phyloP scores from a whole-genome alignment of 805 yeast species.

The Lachancea mirantina region DNA sequence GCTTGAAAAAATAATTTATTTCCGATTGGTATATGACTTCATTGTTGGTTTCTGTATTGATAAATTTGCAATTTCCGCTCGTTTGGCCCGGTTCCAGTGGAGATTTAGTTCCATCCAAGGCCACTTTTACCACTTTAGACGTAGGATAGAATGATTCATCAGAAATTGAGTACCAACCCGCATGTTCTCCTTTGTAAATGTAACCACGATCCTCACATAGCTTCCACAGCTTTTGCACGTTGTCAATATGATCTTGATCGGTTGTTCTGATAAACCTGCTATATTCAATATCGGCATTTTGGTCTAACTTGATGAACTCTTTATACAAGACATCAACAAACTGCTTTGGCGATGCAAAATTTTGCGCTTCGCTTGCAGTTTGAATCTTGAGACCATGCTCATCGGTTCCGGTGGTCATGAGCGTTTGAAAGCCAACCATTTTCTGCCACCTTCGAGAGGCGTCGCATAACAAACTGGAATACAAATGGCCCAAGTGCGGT shows the following conservation, averaged over 20 bases:
- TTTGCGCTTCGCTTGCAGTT: slow-evolving; percentile 60
- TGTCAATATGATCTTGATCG: slow-evolving; percentile 62
- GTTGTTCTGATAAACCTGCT: slow-evolving; percentile 89
- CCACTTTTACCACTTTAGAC: slow-evolving; percentile 47
- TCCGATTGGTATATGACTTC: slow-evolving; percentile 73
- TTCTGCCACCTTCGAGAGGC: slow-evolving; percentile 66
- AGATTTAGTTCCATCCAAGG: slow-evolving; percentile 32
- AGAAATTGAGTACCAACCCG: slow-evolving; percentile 91
- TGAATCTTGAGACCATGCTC: slow-evolving; percentile 95
- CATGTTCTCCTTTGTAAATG: slow-evolving; percentile 76
- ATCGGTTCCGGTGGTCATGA: slow-evolving; percentile 87
- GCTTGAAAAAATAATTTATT: slow-evolving; percentile 76
- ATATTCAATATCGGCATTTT: slow-evolving; percentile 47
- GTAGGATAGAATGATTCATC: slow-evolving; percentile 94
- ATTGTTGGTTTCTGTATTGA: slow-evolving; percentile 60
- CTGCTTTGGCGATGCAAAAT: slow-evolving; percentile 44
- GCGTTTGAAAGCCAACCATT: slow-evolving; percentile 39
- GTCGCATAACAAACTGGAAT: slow-evolving; percentile 81
- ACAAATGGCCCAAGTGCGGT: slow-evolving; percentile 92
- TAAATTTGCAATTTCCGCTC: slow-evolving; percentile 22
- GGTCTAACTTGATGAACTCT: slow-evolving; percentile 60
- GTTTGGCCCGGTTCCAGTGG: slow-evolving; percentile 25
- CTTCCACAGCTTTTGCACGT: slow-evolving; percentile 69
- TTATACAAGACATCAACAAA: slow-evolving; percentile 67
- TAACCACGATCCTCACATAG: slow-evolving; percentile 49